These are phyloP conservation scores for Magnaporthiopsis rhizophila DNA, from an alignment of 2,329 filamentous ascomycete genomes.

Conservation along the genomic window DNA sequence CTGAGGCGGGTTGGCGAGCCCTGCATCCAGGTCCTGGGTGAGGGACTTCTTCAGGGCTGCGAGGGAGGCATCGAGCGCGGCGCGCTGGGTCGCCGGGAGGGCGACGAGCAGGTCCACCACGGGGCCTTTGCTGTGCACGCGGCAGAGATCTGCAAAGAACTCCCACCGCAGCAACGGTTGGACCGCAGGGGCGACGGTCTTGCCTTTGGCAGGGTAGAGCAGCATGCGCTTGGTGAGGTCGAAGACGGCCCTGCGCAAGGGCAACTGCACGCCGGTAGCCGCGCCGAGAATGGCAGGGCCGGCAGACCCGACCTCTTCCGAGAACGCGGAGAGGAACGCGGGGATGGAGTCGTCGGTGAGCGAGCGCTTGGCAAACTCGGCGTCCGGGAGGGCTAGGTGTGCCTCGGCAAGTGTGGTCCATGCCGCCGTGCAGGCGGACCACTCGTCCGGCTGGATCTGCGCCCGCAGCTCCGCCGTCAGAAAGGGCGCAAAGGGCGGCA, in stretches of 20 bases:
- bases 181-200: background rate
- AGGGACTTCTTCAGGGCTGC: constrained; percentile 53
- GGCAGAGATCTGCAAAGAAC: constrained; percentile 61
- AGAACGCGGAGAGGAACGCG: constrained; percentile 60
- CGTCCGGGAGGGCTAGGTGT: constrained; percentile 51
- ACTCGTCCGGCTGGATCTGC: constrained; percentile 61
- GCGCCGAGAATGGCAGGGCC: constrained; percentile 25
- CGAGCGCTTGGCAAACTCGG: constrained; percentile 44
- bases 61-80: constrained; percentile 45
- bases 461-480: constrained; percentile 61
- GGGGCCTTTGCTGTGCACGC: constrained; percentile 57
- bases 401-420: constrained; percentile 64
- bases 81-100: constrained; percentile 44
- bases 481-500: constrained; percentile 72
- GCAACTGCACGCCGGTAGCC: constrained; percentile 21
- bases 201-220: constrained; percentile 21
- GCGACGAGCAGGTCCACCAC: constrained; percentile 39
- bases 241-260: constrained; percentile 56
- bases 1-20: constrained; percentile 39
- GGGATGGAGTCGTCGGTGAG: constrained; percentile 49
- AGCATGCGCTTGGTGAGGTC: constrained; percentile 50
- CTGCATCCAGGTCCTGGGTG: constrained; percentile 54
- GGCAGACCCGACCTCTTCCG: constrained; percentile 42
- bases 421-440: constrained; percentile 67
- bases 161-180: constrained; percentile 50